Base-by-base conservation (phyloP, 2,329 filamentous ascomycete genomes). In the Aspergillus pseudonomiae region DNA sequence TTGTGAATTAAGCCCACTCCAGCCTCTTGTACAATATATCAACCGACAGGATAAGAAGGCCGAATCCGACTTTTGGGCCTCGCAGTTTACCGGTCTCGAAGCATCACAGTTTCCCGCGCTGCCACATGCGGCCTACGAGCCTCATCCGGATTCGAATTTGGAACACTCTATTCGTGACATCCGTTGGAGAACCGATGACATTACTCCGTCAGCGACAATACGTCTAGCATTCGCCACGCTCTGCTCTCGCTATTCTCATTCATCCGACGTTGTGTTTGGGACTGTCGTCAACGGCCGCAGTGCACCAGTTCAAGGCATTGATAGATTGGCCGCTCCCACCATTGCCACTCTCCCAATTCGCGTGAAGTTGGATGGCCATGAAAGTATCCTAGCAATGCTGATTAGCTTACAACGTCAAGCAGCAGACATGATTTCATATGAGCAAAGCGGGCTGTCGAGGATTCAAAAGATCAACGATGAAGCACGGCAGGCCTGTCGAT, bases 391-490 rank as follows among this genome's bases (percentile, higher is more conserved):
- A 0, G 79, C 85, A 41, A 87, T 83, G 63, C 76, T 89, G 5
- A 78, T 83, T 53, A 72, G 76, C 3, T 79, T 89, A 4, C 86
- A 89, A 48, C 75, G 83, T 28, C 81, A 83, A 60, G 83, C 81
- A 0, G 77, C 85, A 0, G 74, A 78, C 5, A 81, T 85, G 60
- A 87, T 88, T 2, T 83, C 85, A 0, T 84, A 88, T 68, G 86
- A 90, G 75, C 87, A 90, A 70, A 81, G 84, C 4, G 80, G 80
- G 4, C 58, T 82, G 19, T 79, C 80, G 57, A 74, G 79, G 46
- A 81, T 82, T 61, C 82, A 85, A n/a, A 77, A 79, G 19, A 72
- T 86, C 19, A 84, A 83, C 67, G 74, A 80, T 0, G 75, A 80
- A 57, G 71, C 75, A 6, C 72, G 71, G 6, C 66, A 69, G 5